These are phyloP conservation scores for Monascus purpureus DNA, from an alignment of 495 filamentous ascomycete species.

Conservation along the genomic window DNA sequence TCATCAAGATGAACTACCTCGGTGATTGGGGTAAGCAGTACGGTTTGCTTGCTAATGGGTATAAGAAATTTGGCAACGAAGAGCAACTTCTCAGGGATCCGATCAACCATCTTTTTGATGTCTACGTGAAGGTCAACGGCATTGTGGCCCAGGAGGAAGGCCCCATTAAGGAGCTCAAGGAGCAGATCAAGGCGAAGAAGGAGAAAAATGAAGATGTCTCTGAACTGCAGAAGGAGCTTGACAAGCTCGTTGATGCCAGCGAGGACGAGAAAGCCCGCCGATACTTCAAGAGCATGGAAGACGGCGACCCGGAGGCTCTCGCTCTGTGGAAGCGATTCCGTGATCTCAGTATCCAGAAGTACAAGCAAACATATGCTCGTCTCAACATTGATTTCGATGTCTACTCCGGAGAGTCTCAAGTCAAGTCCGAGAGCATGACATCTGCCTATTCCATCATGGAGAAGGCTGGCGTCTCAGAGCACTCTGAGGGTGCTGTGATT, in stretches of 20 bases:
- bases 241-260: constrained; percentile 37
- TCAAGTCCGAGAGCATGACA: constrained; percentile 68
- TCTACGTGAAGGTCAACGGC: constrained; percentile 53
- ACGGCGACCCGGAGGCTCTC: constrained; percentile 61
- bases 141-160: constrained; percentile 35
- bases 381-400: constrained; percentile 89
- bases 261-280: constrained; percentile 52
- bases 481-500: constrained; percentile 78
- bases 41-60: constrained; percentile 55
- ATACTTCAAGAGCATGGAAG: constrained; percentile 90
- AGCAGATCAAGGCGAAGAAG: constrained; percentile 37
- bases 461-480: constrained; percentile 58
- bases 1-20: constrained; percentile 59
- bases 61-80: constrained; percentile 48
- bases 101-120: constrained; percentile 54
- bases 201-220: constrained; percentile 33
- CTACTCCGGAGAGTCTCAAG: constrained; percentile 90
- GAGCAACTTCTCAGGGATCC: constrained; percentile 46
- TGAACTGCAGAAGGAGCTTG: constrained; percentile 34
- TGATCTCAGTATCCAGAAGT: constrained; percentile 75
- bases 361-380: constrained; percentile 67
- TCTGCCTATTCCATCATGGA: constrained; percentile 48
- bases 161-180: constrained; percentile 43
- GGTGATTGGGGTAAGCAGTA: constrained; percentile 72
- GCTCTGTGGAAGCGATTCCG: constrained; percentile 79